These are phyloP conservation scores for Malassezia vespertilionis DNA, from an alignment of 1,284 basidiomycete genomes.

Conservation along the genomic window DNA sequence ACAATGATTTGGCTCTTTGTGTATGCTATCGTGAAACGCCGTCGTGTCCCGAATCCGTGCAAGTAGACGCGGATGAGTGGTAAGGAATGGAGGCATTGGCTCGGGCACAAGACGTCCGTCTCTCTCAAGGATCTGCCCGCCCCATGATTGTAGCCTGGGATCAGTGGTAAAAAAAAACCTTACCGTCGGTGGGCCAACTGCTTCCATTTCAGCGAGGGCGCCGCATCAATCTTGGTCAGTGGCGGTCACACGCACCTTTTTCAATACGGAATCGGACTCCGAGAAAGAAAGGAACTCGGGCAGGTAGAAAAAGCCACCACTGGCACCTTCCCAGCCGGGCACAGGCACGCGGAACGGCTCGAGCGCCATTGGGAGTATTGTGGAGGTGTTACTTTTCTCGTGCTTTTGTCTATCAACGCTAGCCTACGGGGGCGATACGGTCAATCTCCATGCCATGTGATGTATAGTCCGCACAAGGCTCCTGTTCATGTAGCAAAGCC, in stretches of 20 bases:
- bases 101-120: conserved; percentile 56
- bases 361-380: not conserved
- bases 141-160: conserved; percentile 38
- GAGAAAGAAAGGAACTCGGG: conserved; percentile 65
- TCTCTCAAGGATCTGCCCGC: conserved; percentile 59
- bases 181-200: conserved; percentile 64
- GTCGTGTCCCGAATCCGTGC: conserved; percentile 56
- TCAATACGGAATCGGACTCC: conserved; percentile 66
- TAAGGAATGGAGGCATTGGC: conserved; percentile 58
- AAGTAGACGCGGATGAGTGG: conserved; percentile 59
- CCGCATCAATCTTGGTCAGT: conserved; percentile 57
- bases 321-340: conserved; percentile 1
- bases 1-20: conserved; percentile 67
- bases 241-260: conserved; percentile 54
- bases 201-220: conserved; percentile 74
- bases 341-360: not conserved
- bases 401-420: not conserved
- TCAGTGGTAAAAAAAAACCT: conserved; percentile 4
- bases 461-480: no score
- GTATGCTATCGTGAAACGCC: conserved; percentile 57
- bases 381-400: not conserved
- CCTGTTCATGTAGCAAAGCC: no score
- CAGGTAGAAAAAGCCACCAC: conserved; percentile 49
- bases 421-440: not conserved
- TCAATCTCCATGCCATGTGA: conserved; percentile 13